Base-by-base conservation (phyloP, 148 eudicot genomes). In the Tetragonia tetragonoides region DNA sequence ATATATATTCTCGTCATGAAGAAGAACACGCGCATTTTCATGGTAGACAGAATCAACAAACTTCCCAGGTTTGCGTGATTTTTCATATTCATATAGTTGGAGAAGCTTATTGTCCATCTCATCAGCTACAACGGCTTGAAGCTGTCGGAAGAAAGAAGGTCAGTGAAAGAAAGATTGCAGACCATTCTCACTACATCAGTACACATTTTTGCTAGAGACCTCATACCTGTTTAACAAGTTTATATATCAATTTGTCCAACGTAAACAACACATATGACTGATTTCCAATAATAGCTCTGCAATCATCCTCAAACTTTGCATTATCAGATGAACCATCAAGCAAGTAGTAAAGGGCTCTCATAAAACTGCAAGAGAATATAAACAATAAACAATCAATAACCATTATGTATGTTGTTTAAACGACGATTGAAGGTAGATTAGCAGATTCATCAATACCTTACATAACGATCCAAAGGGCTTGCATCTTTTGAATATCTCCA, bases 311-410 rank as follows among this genome's bases (percentile, higher is more conserved):
- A 78, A 87, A 95, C 78, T 89, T 95, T 17, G 99, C 78, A 87
- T 95, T 95, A 79, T 95, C 99, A 75, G 90, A 87, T 54, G 96
- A 83, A 73, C 97, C 99, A 84, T 95, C 99, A 81, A 95, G 96
- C 88, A 95, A 83, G 84, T 83, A 83, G 79, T 88, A 93, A 72
- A 95, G 85, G 37, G 99, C 88, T 24, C 79, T 81, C 87, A 90
- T 80, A 81, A 95, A 95, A 82, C 99, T 95, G 90, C 81, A 87
- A 68, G 59, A 34, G 61, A 47, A 76, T 46, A 39, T 42, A 73
- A 82, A 64, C 49, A 57, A 37, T 37, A 64, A 34, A 41, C 65
- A 70, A 41, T 66, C 44, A 71, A 68, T 3, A 16, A 24, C 23
- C 54, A 34, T 18, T 14, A 21, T 17, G 64, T 15, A 62, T 34